Evolutionary conservation across 2,329 filamentous ascomycete genomes (phyloP).

Genomic region (Fonsecaea monophora): DNA sequence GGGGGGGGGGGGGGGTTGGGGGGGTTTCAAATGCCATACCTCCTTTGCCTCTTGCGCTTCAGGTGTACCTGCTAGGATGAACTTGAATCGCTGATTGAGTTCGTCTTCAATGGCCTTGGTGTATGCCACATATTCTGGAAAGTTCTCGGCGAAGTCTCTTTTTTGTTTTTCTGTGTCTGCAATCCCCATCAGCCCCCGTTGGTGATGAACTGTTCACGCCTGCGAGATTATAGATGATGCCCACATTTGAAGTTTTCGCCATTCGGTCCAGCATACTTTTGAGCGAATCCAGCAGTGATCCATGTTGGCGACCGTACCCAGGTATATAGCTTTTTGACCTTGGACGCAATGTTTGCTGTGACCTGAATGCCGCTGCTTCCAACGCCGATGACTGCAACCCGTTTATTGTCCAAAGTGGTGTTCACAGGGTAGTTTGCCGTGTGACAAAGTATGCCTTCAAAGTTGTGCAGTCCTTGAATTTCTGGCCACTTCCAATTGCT

Average conservation of each 20-base stretch:
- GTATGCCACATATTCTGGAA: slow-evolving; percentile 39
- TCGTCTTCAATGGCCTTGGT: slow-evolving; percentile 43
- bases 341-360: slow-evolving; percentile 55
- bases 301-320: slow-evolving; percentile 30
- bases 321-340: slow-evolving; percentile 40
- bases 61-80: slow-evolving; percentile 10
- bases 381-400: slow-evolving; percentile 61
- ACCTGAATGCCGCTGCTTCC: slow-evolving; percentile 64
- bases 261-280: slow-evolving; percentile 22
- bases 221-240: neutral
- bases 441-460: slow-evolving; percentile 62
- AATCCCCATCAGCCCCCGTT: no score
- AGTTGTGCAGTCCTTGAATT: slow-evolving; percentile 59
- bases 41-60: slow-evolving; percentile 14
- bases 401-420: slow-evolving; percentile 55
- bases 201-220: no score
- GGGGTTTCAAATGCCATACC: slow-evolving; percentile 17
- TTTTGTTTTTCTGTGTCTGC: slow-evolving; percentile 32
- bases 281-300: slow-evolving; percentile 17
- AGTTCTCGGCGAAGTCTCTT: slow-evolving; percentile 35
- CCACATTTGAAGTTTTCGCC: slow-evolving; percentile 26
- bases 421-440: slow-evolving; percentile 62
- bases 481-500: slow-evolving; percentile 60
- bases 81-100: slow-evolving; percentile 37
- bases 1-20: no score